Evolutionary conservation across 1,284 basidiomycete genomes (phyloP).

Genomic region (Puccinia coronata): DNA sequence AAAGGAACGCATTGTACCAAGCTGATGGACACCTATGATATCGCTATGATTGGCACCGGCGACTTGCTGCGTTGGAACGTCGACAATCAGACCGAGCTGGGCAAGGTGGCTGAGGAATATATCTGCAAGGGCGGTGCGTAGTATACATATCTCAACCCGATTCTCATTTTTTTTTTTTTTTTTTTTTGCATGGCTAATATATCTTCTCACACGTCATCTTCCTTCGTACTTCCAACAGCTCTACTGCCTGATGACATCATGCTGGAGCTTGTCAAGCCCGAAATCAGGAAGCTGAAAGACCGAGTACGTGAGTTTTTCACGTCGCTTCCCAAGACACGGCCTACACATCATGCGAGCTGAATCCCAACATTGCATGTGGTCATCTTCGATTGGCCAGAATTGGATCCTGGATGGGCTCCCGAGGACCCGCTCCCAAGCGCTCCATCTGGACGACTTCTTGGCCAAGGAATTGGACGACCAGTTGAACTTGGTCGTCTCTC

Average conservation of each 20-base stretch:
- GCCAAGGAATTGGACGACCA: slow-evolving; percentile 57
- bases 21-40: slow-evolving; percentile 46
- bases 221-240: slow-evolving; percentile 54
- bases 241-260: slow-evolving; percentile 76
- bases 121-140: slow-evolving; percentile 68
- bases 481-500: slow-evolving; percentile 82
- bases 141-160: not conserved
- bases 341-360: not conserved
- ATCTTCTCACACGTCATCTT: no score
- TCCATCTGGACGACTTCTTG: slow-evolving; percentile 69
- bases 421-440: slow-evolving; percentile 83
- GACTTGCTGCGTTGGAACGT: slow-evolving; percentile 79
- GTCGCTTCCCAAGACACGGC: slow-evolving; percentile 9
- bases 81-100: slow-evolving; percentile 71
- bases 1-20: slow-evolving; percentile 65
- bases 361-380: not conserved
- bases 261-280: slow-evolving; percentile 71
- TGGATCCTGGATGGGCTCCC: slow-evolving; percentile 98
- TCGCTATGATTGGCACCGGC: slow-evolving; percentile 73
- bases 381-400: slow-evolving; percentile 60
- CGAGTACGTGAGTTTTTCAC: slow-evolving; percentile 51
- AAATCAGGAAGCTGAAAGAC: slow-evolving; percentile 71
- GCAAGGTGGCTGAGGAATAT: slow-evolving; percentile 71
- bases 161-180: not conserved
- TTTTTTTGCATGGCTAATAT: not conserved